phyloP scores from a whole-genome alignment of 805 yeast species.

The Sungouiozyma ichnusensis region DNA sequence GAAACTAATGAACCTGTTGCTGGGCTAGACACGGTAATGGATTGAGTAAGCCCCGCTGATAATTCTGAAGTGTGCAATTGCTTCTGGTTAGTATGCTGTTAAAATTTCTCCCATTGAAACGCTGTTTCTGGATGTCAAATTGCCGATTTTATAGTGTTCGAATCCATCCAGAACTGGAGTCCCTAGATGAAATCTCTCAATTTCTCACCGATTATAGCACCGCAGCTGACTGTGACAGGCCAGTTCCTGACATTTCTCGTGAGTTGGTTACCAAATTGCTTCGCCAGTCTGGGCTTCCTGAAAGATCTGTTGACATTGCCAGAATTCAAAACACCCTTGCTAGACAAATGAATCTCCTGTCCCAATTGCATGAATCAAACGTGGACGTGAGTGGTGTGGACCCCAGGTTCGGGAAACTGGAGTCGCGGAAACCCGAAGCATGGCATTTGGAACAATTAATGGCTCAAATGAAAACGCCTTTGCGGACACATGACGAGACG shows the following conservation, averaged over 20 bases:
- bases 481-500: neutral
- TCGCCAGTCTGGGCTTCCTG: constrained; percentile 40
- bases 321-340: constrained; percentile 19
- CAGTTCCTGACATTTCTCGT: neutral
- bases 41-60: too few relatives aligned
- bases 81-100: neutral
- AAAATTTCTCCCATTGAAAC: neutral
- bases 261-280: constrained; percentile 28
- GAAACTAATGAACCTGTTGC: too few relatives aligned
- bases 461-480: neutral
- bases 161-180: constrained; percentile 12
- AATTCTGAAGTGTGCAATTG: neutral
- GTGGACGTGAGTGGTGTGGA: neutral
- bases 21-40: too few relatives aligned
- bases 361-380: neutral
- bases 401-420: neutral
- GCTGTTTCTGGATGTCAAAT: neutral
- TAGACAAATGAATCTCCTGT: neutral
- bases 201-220: constrained; percentile 7
- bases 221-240: neutral
- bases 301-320: constrained; percentile 18
- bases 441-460: neutral
- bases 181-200: constrained; percentile 18
- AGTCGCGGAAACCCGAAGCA: neutral
- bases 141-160: neutral